Percentiles rank a stretch among this genome's conserved stretches.
Evolutionary conservation across 2,329 filamentous ascomycete genomes (phyloP).

Genomic region (Colletotrichum camelliae): DNA sequence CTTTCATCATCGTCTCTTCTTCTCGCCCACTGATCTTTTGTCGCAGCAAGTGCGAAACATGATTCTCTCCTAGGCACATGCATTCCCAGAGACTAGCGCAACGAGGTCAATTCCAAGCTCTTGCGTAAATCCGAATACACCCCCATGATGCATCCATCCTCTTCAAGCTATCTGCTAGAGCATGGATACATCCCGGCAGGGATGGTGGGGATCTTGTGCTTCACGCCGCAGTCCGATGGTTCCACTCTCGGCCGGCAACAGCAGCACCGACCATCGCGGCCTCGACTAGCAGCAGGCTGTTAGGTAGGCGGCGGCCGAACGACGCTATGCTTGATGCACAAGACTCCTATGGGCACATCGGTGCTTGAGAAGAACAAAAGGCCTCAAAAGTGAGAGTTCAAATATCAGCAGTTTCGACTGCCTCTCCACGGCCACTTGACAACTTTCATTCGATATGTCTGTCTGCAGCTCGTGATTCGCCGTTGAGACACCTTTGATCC

Average conservation of each 20-base stretch:
- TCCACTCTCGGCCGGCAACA: conserved; percentile 1
- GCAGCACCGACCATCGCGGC: background rate
- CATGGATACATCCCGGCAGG: background rate
- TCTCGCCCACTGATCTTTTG: background rate
- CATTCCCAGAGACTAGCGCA: background rate
- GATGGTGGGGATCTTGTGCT: conserved; percentile 5
- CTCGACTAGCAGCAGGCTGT: background rate
- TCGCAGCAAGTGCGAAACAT: background rate
- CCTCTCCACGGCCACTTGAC: background rate
- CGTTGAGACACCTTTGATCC: background rate
- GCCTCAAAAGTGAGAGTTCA: background rate
- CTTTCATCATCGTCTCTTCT: background rate
- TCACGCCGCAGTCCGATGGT: background rate
- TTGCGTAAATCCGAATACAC: background rate
- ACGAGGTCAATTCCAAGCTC: background rate
- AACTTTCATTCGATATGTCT: background rate
- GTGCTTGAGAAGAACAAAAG: background rate
- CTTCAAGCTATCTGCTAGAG: background rate
- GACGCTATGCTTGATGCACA: background rate
- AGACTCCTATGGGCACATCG: background rate
- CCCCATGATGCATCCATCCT: background rate
- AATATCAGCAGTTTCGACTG: background rate
- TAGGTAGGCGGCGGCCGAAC: background rate
- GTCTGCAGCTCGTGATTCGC: background rate
- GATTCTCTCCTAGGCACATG: background rate